Conservation (phyloP, 1,284 basidiomycete species). For the Tilletia indica region DNA sequence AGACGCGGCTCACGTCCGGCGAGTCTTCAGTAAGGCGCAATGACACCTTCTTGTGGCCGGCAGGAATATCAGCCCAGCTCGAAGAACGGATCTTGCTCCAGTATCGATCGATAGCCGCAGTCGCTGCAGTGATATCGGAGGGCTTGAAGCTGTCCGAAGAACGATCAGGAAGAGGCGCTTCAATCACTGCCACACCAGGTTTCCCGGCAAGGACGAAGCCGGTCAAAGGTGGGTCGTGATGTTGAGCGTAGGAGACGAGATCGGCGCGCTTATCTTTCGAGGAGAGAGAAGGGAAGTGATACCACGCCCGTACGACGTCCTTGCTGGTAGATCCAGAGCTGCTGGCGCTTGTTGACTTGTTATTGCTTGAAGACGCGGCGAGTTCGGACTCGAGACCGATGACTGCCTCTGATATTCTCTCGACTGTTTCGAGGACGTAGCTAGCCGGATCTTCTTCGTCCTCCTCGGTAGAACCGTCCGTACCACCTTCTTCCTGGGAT, state of each 20-base stretch:
- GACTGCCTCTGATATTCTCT: slow-evolving; percentile 19
- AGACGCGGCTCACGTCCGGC: slow-evolving; percentile 6
- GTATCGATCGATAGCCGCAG: slow-evolving; percentile 26
- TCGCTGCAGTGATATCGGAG: slow-evolving; percentile 13
- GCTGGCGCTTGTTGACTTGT: neutral
- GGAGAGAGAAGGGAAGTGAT: slow-evolving; percentile 39
- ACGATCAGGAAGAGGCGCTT: slow-evolving; percentile 29
- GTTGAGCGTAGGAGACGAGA: slow-evolving; percentile 31
- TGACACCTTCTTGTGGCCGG: slow-evolving; percentile 42
- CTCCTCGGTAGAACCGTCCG: slow-evolving; percentile 19
- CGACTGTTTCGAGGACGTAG: slow-evolving; percentile 10
- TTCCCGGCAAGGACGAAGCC: slow-evolving; percentile 47
- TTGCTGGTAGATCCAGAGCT: neutral
- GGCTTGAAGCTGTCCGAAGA: neutral
- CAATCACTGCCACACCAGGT: slow-evolving; percentile 42
- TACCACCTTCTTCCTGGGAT: slow-evolving; percentile 23
- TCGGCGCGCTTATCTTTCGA: slow-evolving; percentile 35
- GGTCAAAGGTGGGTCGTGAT: slow-evolving; percentile 26
- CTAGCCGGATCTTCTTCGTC: slow-evolving; percentile 25
- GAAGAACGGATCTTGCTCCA: slow-evolving; percentile 38
- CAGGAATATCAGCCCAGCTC: slow-evolving; percentile 38
- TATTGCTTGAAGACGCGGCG: neutral
- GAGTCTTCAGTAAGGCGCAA: slow-evolving; percentile 27
- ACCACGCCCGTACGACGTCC: slow-evolving; percentile 31
- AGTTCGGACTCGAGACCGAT: neutral